A percentile compares a stretch with the other conserved stretches of the same genome.
Conservation (phyloP, 78 protist genomes). For the Dictyostelium purpureum region DNA sequence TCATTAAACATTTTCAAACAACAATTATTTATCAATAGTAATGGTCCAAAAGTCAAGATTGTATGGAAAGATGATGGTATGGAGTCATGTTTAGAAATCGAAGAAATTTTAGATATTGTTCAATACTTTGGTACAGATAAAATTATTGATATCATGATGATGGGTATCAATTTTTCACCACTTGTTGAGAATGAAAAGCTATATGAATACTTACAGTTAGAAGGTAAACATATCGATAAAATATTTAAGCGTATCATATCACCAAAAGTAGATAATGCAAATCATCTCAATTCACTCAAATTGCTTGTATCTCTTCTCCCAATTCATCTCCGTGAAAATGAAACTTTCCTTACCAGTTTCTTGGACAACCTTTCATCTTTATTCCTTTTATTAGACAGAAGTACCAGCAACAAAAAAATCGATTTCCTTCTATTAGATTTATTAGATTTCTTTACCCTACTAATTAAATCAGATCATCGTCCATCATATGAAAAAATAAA, state of each 20-base stretch:
- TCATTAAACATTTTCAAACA: conserved; percentile 35
- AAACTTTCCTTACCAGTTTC: conserved; percentile 19
- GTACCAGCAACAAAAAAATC: neutral
- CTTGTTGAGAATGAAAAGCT: conserved; percentile 48
- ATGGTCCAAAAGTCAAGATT: neutral
- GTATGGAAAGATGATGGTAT: conserved; percentile 75
- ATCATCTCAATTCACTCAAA: conserved; percentile 37
- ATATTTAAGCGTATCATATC: conserved; percentile 32
- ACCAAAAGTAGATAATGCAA: neutral
- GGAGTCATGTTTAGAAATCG: conserved; percentile 20
- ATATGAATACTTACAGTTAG: conserved; percentile 34
- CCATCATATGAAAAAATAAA: conserved; percentile 28
- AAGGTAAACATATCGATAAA: conserved; percentile 37
- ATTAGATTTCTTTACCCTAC: conserved; percentile 45
- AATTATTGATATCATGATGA: conserved; percentile 41
- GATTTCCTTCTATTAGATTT: conserved; percentile 42
- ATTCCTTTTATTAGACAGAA: conserved; percentile 24
- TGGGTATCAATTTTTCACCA: conserved; percentile 40
- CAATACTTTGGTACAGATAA: conserved; percentile 52
- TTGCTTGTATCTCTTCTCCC: conserved; percentile 30
- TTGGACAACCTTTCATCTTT: conserved; percentile 18
- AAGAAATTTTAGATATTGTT: conserved; percentile 12
- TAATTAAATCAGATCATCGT: conserved; percentile 28
- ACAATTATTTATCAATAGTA: neutral
- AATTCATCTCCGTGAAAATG: conserved; percentile 29